Evolutionary conservation across 306 rosid genomes (phyloP).

Genomic region (Senna tora): DNA sequence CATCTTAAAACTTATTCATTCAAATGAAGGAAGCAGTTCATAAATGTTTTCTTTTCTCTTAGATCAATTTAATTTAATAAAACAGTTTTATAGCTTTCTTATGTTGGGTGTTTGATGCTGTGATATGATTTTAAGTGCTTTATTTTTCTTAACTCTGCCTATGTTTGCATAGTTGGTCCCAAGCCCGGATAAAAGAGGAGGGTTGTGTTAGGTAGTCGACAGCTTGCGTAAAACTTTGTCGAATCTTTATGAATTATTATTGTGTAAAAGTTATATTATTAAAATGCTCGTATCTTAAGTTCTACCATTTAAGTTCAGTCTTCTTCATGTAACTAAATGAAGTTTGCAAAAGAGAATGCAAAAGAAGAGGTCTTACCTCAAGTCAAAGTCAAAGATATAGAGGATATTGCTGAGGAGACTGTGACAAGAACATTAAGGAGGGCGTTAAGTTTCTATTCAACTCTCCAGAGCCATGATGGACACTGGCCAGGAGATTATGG

Average conservation of each 20-base stretch:
- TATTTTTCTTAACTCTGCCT: no score
- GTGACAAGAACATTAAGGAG: constrained; percentile 61
- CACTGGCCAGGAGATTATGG: constrained; percentile 97
- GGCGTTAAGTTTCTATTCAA: constrained; percentile 67
- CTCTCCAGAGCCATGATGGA: constrained; percentile 76
- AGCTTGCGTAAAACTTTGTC: no score
- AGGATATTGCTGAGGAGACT: constrained; percentile 59
- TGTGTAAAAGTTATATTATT: background rate
- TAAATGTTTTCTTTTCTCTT: background rate
- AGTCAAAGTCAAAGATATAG: constrained; percentile 60
- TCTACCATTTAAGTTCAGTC: background rate
- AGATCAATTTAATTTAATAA: background rate
- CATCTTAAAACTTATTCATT: no score
- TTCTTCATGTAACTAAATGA: constrained; percentile 18
- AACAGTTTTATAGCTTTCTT: constrained; percentile 3
- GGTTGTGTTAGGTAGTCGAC: no score
- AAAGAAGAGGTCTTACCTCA: constrained; percentile 47
- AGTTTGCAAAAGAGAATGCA: constrained; percentile 72
- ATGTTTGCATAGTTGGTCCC: no score
- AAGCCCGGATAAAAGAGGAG: no score
- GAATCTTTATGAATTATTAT: no score
- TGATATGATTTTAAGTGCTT: constrained; percentile 4
- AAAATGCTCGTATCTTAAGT: background rate
- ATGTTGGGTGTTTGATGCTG: background rate
- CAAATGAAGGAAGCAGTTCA: background rate